Evolutionary conservation across 345 rosid genomes (phyloP).

Genomic region (Gossypium thurberi): DNA sequence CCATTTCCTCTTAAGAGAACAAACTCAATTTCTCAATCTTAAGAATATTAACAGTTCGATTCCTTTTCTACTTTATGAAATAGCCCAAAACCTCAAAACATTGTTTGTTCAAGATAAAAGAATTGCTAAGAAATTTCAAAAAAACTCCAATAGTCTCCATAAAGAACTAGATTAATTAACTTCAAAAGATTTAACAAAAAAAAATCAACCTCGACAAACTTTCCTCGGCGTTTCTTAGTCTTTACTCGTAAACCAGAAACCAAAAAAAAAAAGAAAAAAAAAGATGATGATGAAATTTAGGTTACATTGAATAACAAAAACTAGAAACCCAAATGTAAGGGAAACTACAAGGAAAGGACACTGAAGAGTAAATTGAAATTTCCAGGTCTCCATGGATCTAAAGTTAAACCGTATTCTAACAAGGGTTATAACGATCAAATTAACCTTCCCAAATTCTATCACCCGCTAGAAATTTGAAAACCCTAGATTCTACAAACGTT

Average conservation of each 20-base stretch:
- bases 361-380: conserved; percentile 5
- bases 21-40: not conserved
- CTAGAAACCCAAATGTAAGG: not conserved
- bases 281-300: not conserved
- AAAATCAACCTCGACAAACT: not conserved
- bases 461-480: conserved; percentile 16
- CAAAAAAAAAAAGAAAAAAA: not conserved
- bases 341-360: conserved; percentile 3
- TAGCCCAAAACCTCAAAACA: not conserved
- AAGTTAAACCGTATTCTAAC: conserved; percentile 6
- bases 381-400: conserved; percentile 17
- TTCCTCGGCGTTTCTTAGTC: not conserved
- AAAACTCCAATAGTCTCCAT: not conserved
- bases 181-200: not conserved
- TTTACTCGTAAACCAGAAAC: not conserved
- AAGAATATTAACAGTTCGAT: not conserved
- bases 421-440: conserved; percentile 12
- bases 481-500: conserved; percentile 20
- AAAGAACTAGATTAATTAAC: conserved; percentile 2
- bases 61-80: not conserved
- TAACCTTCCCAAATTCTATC: conserved; percentile 7
- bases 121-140: not conserved
- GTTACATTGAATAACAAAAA: conserved; percentile 17
- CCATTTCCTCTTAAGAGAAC: not conserved
- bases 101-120: not conserved